Percentiles rank a stretch among this genome's conserved stretches.
Evolutionary conservation across 2,329 filamentous ascomycete species (phyloP).

Genomic region (Colletotrichum magnum): DNA sequence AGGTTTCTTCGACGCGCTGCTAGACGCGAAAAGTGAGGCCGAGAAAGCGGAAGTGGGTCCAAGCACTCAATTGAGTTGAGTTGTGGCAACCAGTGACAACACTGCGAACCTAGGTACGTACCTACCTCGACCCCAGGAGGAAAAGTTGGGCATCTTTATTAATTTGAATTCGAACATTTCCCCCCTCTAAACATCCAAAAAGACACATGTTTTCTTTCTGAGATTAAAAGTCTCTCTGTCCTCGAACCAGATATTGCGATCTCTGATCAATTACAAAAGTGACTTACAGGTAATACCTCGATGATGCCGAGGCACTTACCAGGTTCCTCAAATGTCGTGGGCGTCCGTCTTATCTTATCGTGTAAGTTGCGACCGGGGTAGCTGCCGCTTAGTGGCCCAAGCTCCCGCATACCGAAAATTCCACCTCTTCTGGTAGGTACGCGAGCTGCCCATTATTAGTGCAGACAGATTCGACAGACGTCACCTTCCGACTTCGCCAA

Average conservation of each 20-base stretch:
- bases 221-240: no score
- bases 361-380: constrained; percentile 23
- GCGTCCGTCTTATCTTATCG: constrained; percentile 18
- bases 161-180: no score
- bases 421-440: background rate
- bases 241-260: no score
- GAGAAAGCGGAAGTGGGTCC: constrained; percentile 21
- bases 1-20: constrained; percentile 24
- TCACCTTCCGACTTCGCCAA: constrained; percentile 18
- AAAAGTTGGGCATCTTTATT: no score
- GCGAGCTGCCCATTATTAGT: background rate
- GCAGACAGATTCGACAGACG: constrained; percentile 15
- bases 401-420: constrained; percentile 34
- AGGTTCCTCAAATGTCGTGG: background rate
- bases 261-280: no score
- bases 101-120: no score
- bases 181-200: no score
- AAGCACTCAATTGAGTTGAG: constrained; percentile 18
- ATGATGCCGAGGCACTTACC: background rate
- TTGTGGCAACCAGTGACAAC: no score
- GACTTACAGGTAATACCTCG: no score
- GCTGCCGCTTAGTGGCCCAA: constrained; percentile 35
- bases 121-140: no score
- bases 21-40: constrained; percentile 37
- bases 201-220: no score